These are phyloP conservation scores for Metschnikowia santaceciliae DNA, from an alignment of 805 yeast species.

Conservation along the genomic window DNA sequence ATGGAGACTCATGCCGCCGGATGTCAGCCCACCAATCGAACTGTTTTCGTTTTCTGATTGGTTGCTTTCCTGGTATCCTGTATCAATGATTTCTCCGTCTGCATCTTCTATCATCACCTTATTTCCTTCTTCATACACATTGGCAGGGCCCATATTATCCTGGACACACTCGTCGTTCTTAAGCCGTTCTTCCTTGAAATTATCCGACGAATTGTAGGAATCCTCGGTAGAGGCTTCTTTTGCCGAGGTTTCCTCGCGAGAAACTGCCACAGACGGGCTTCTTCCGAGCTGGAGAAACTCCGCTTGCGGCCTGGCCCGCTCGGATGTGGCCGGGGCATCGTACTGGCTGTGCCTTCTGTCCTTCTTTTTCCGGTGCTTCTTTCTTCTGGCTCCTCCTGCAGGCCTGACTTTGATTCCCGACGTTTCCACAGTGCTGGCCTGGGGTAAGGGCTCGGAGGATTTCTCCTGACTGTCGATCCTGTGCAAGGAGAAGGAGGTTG, in stretches of 20 bases:
- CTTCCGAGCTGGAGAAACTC: conserved; percentile 41
- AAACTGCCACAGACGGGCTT: conserved; percentile 16
- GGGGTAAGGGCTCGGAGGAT: conserved; percentile 23
- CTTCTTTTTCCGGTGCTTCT: conserved; percentile 36
- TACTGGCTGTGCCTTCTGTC: conserved; percentile 25
- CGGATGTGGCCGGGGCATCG: conserved; percentile 14
- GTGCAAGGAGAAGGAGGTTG: conserved; percentile 76
- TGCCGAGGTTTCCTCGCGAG: background rate
- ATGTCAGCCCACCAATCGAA: background rate
- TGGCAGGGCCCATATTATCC: conserved; percentile 23
- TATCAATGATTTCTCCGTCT: conserved; percentile 74
- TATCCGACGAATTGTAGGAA: conserved; percentile 1
- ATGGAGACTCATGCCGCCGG: conserved; percentile 28
- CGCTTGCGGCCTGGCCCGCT: conserved; percentile 35
- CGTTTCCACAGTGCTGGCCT: conserved; percentile 49
- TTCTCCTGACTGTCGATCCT: conserved; percentile 61
- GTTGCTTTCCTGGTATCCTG: conserved; percentile 31
- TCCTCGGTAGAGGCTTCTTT: conserved; percentile 2
- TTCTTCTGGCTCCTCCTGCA: conserved; percentile 68
- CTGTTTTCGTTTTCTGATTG: background rate
- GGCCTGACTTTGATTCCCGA: conserved; percentile 65
- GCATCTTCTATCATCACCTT: conserved; percentile 74
- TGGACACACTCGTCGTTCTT: background rate
- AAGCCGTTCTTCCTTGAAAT: background rate
- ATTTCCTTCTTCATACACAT: conserved; percentile 60